phyloP scores from a whole-genome alignment of 2,329 filamentous ascomycete species.

The Colletotrichum horii region DNA sequence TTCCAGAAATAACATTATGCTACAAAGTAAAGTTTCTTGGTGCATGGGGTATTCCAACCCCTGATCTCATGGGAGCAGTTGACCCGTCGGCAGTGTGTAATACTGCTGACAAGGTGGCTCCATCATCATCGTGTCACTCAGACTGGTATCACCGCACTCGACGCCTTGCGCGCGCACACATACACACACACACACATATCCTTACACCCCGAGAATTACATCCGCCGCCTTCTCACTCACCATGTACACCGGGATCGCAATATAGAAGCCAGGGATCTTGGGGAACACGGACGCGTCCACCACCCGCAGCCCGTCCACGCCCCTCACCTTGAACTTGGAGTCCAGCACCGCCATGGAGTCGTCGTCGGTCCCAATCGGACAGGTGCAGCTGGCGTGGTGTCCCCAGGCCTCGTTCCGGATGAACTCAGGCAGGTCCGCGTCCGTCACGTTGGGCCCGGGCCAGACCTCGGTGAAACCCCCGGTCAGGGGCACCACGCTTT shows the following conservation, averaged over 20 bases:
- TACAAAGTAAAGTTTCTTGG: background rate
- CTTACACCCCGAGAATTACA: constrained; percentile 12
- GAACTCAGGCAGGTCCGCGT: constrained; percentile 50
- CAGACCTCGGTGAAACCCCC: constrained; percentile 25
- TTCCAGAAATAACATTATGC: background rate
- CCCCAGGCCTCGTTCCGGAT: constrained; percentile 57
- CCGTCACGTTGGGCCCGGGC: constrained; percentile 44
- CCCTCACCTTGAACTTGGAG: constrained; percentile 58
- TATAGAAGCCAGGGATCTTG: constrained; percentile 53
- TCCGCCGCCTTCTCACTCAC: constrained; percentile 59
- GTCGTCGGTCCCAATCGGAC: constrained; percentile 57
- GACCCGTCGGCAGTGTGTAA: background rate
- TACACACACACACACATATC: background rate
- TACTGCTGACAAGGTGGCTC: background rate
- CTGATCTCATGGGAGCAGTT: background rate
- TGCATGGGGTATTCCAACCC: background rate
- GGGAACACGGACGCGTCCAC: constrained; percentile 66
- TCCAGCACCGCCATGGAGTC: constrained; percentile 62
- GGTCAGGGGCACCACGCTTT: constrained; percentile 31
- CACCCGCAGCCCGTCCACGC: constrained; percentile 58
- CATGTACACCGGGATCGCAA: constrained; percentile 55
- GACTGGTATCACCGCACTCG: background rate
- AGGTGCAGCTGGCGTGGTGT: constrained; percentile 62
- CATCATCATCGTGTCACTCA: background rate
- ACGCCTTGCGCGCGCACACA: background rate